These are phyloP conservation scores for Diaporthe humulicola DNA, from an alignment of 2,329 filamentous ascomycete species.

Conservation along the genomic window DNA sequence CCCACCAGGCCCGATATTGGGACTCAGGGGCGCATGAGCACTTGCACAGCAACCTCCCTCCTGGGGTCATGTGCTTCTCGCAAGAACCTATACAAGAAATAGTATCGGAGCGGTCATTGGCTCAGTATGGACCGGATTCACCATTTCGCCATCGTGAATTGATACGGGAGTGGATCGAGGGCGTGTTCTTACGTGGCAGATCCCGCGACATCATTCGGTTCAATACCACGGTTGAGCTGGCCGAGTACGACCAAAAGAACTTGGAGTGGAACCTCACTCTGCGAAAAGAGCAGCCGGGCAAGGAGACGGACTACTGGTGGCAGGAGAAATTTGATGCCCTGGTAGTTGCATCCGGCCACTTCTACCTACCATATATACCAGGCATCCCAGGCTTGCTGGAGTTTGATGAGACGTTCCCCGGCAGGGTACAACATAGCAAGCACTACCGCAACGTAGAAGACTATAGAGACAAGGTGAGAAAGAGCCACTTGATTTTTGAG, in stretches of 20 bases:
- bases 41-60: conserved; percentile 70
- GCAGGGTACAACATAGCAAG: conserved; percentile 67
- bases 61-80: conserved; percentile 67
- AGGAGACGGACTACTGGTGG: conserved; percentile 50
- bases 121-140: conserved; percentile 52
- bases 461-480: conserved; percentile 59
- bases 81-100: conserved; percentile 56
- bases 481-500: no score
- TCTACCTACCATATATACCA: conserved; percentile 56
- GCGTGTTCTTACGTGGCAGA: conserved; percentile 31
- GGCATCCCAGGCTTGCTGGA: conserved; percentile 56
- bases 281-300: conserved; percentile 39
- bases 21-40: conserved; percentile 68
- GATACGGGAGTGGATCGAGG: conserved; percentile 39
- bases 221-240: conserved; percentile 69
- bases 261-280: conserved; percentile 43
- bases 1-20: conserved; percentile 58
- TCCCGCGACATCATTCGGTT: conserved; percentile 56
- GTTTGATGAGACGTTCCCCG: conserved; percentile 52
- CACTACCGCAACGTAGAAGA: conserved; percentile 61
- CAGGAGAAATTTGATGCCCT: conserved; percentile 56
- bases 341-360: conserved; percentile 57
- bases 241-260: conserved; percentile 46
- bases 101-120: neutral
- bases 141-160: conserved; percentile 11